Conservation (phyloP, 73 alveolate genomes). For the Tetrahymena borealis region DNA sequence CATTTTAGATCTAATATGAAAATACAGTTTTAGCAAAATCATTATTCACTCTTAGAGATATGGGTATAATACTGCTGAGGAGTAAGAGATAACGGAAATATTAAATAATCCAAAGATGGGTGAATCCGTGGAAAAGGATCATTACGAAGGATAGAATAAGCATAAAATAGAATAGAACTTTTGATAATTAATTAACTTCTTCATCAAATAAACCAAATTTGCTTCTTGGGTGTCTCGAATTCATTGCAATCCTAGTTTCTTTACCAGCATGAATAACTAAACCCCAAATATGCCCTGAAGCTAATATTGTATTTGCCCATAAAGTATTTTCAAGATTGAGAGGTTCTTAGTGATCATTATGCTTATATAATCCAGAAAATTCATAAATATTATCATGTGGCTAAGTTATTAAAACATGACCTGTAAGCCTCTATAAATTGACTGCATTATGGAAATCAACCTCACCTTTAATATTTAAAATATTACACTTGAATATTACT, state of each 20-base stretch:
- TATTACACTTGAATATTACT: too few species aligned
- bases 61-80: conserved; percentile 79
- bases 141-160: conserved; percentile 53
- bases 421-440: neutral
- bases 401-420: conserved; percentile 13
- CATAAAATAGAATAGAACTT: conserved; percentile 68
- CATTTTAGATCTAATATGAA: conserved; percentile 60
- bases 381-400: conserved; percentile 58
- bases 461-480: conserved; percentile 7
- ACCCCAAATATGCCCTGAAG: conserved; percentile 76
- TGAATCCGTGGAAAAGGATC: conserved; percentile 50
- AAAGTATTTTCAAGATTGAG: conserved; percentile 70
- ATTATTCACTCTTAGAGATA: conserved; percentile 72
- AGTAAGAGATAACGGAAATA: conserved; percentile 65
- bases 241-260: conserved; percentile 89
- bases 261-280: conserved; percentile 81
- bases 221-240: conserved; percentile 70
- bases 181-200: conserved; percentile 77
- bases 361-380: conserved; percentile 46
- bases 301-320: conserved; percentile 85
- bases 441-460: conserved; percentile 20
- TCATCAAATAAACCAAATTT: conserved; percentile 85
- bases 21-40: conserved; percentile 78
- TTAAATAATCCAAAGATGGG: conserved; percentile 35
- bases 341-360: conserved; percentile 35